Evolutionary conservation across 768 basidiomycete species (phyloP), one percentile per base, ranked within the genome.

Genomic region (Obba rivulosa): DNA sequence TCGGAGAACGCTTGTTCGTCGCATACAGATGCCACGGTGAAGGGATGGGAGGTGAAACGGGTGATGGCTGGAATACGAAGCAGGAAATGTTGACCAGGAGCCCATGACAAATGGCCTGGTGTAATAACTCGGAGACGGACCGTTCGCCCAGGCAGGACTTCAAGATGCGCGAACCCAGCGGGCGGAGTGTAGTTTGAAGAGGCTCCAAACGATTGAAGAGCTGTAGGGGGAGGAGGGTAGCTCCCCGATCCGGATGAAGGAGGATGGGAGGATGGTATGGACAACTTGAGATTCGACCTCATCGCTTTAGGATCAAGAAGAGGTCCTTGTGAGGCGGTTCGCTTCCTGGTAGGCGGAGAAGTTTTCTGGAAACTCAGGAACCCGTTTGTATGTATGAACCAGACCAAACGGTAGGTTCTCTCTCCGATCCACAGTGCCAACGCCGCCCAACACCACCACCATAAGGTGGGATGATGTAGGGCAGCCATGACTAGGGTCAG

Each of bases 41-140:
- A 90, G 2, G 87, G 87, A 57, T 90, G 87, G 3, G 77, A 74
- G 21, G 78, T 75, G 57, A 82, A 70, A 28, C 66, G 69, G 3
- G 81, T 81, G 22, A 91, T 68, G 24, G 74, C 73, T 0, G 88
- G 87, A 17, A 88, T 71, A 44, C 71, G 77, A 51, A 91, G 70
- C 20, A 85, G 71, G 56, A 89, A 80, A 62, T 87, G 83, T 62
- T 90, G 88, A n/a, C 87, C 88, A 2, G 87, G 80, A 1, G 79
- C 74, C 87, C 87, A 90, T 0, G 71, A 62, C 42, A 85, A 61
- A 43, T 72, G 74, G 2, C 75, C 73, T 0, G 81, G 74, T 0
- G 83, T 71, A 46, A 79, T 67, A 35, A 88, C 66, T 0, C 81
- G 79, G n/a, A 90, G 62, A 37, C 87, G 81, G 16, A 90, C 65